phyloP scores from a whole-genome alignment of 768 basidiomycete genomes.

The Leccinellum luteum region DNA sequence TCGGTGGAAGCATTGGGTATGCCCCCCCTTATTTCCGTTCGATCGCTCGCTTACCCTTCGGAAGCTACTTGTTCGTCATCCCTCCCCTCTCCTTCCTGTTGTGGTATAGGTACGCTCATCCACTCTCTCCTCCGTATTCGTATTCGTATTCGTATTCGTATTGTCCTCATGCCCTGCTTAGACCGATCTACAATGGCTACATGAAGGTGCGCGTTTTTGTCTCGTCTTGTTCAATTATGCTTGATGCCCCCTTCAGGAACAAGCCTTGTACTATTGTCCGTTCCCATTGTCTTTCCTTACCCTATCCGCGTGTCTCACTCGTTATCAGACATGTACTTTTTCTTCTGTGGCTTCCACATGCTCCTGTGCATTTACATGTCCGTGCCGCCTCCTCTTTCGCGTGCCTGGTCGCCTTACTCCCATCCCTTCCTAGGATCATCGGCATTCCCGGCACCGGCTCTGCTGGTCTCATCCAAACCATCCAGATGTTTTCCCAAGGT shows the following conservation, averaged over 20 bases:
- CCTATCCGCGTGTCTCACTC: constrained; percentile 5
- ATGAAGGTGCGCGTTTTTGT: constrained; percentile 68
- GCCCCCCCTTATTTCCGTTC: constrained; percentile 27
- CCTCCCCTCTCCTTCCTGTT: constrained; percentile 78
- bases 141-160: not conserved
- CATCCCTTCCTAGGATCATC: constrained; percentile 65
- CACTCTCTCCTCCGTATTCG: constrained; percentile 2
- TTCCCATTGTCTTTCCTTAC: constrained; percentile 19
- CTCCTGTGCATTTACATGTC: constrained; percentile 91
- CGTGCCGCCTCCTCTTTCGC: constrained; percentile 24
- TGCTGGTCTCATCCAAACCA: constrained; percentile 92
- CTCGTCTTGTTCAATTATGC: constrained; percentile 23
- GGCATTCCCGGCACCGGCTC: constrained; percentile 96
- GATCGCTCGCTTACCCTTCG: constrained; percentile 14
- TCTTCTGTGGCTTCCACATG: constrained; percentile 95
- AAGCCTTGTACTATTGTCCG: constrained; percentile 91
- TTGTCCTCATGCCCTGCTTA: constrained; percentile 29
- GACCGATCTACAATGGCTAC: constrained; percentile 96
- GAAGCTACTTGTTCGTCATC: constrained; percentile 80
- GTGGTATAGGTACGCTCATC: constrained; percentile 81
- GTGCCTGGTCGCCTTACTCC: constrained; percentile 18
- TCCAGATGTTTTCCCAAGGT: constrained; percentile 70
- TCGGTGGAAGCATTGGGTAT: constrained; percentile 81
- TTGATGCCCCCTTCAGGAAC: constrained; percentile 57
- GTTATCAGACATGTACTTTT: constrained; percentile 84